phyloP scores from a whole-genome alignment of 345 rosid species.

The Pugionium dolabratum region DNA sequence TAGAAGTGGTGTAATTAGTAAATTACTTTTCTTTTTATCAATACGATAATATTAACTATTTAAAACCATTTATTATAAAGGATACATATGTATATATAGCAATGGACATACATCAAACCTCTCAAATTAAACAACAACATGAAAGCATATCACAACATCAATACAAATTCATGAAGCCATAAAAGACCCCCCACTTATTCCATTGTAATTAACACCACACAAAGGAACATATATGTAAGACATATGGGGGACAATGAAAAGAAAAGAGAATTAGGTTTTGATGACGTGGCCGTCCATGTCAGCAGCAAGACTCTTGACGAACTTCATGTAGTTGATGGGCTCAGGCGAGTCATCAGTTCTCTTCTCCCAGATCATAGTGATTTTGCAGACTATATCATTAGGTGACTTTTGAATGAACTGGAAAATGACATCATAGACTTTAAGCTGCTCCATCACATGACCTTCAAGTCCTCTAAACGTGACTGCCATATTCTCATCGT shows the following conservation, averaged over 20 bases:
- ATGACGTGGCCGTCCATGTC: constrained; percentile 40
- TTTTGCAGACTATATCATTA: constrained; percentile 32
- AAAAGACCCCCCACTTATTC: constrained; percentile 18
- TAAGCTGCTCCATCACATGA: too few relatives aligned
- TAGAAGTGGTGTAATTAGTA: too few relatives aligned
- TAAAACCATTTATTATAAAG: too few relatives aligned
- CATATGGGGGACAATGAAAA: too few relatives aligned
- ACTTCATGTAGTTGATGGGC: constrained; percentile 42
- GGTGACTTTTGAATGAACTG: constrained; percentile 39
- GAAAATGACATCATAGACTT: constrained; percentile 30
- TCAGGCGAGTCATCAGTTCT: constrained; percentile 37
- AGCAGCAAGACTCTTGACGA: constrained; percentile 35
- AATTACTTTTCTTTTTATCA: too few relatives aligned
- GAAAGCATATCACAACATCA: not conserved
- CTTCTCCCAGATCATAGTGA: constrained; percentile 44
- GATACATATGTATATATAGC: not conserved
- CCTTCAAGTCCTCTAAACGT: constrained; percentile 25
- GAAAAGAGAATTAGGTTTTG: constrained; percentile 21
- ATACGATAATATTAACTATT: too few relatives aligned
- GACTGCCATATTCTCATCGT: constrained; percentile 35
- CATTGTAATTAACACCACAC: constrained; percentile 1
- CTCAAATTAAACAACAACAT: not conserved
- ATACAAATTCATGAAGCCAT: not conserved
- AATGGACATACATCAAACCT: constrained; percentile 19
- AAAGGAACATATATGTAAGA: not conserved